phyloP scores from a whole-genome alignment of 257 asterid genomes.

The Petunia axillaris region DNA sequence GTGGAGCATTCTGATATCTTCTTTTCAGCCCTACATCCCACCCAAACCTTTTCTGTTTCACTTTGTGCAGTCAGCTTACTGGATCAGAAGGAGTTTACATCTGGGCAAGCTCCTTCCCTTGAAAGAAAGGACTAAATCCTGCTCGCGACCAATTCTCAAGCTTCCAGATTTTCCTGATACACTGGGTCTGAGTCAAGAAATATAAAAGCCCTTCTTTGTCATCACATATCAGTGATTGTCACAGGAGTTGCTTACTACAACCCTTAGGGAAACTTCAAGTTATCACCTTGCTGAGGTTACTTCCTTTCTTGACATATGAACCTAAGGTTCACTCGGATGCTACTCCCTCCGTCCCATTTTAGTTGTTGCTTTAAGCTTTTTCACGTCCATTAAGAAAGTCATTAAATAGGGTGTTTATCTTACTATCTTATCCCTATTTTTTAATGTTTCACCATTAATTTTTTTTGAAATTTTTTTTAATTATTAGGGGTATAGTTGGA shows the following conservation, averaged over 20 bases:
- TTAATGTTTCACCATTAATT: no score
- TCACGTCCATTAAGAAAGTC: no score
- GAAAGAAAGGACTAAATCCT: slow-evolving; percentile 45
- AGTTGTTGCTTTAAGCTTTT: no score
- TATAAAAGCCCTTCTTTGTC: slow-evolving; percentile 38
- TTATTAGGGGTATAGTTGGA: no score
- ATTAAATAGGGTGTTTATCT: no score
- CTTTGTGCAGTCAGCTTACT: slow-evolving; percentile 66
- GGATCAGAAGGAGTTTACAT: slow-evolving; percentile 74
- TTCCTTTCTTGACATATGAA: slow-evolving; percentile 9
- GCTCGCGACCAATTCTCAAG: slow-evolving; percentile 33
- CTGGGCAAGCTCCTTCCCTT: slow-evolving; percentile 60
- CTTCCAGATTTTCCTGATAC: slow-evolving; percentile 44
- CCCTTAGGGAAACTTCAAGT: neutral
- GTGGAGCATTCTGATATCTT: neutral
- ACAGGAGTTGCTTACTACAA: neutral
- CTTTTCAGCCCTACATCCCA: neutral
- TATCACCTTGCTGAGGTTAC: neutral
- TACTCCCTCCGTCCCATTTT: no score
- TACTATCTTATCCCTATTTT: no score
- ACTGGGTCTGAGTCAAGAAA: slow-evolving; percentile 62
- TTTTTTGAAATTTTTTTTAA: no score
- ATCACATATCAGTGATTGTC: neutral
- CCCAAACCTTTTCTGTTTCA: neutral
- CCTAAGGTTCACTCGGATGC: neutral